Base-by-base conservation (phyloP, 1,284 basidiomycete genomes). In the Trametes versicolor region DNA sequence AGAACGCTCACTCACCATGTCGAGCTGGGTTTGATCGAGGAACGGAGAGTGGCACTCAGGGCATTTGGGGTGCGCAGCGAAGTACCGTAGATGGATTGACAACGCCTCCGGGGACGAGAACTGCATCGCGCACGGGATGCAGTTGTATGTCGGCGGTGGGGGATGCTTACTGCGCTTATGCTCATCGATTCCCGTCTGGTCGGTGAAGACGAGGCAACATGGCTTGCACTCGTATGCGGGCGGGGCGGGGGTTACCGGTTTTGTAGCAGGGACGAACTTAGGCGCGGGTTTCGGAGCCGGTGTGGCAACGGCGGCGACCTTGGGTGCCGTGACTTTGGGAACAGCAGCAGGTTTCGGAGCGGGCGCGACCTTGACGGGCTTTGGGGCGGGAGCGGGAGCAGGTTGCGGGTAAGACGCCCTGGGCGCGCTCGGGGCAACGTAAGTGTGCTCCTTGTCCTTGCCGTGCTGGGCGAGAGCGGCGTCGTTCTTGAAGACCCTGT, bases 41-140 rank as follows among this genome's bases (percentile, higher is more conserved):
- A 69, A 69, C 1, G 65, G 58, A 6, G 65, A 60, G 15, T 49
- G 34, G 61, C 68, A 69, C 27, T 48, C 29, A 21, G 60, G 50
- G 36, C 68, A 69, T 37, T 69, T 69, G 6, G 68, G 68, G 21
- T 69, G 68, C 4, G 43, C 21, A 10, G 58, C 15, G 37, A 52
- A 63, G 37, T 65, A 34, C n/a, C 59, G 56, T 37, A 58, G 50
- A 48, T 69, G 68, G 21, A 65, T 45, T 0, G 60, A 36, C n/a
- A 66, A 59, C 9, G 67, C 67, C 36, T 69, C 62, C 39, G 60
- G 21, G 3, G 65, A 61, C 5, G 65, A 62, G 63, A 71, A 71
- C 17, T 66, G 60, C 19, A 66, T 21, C 10, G 43, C 58, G 37
- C 69, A 71, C 10, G 69, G 65, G 12, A 29, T 34, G 54, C 69